Evolutionary conservation across 106 monocot genomes (phyloP), one percentile per base, ranked within the genome.

Genomic region (Allium sativum): DNA sequence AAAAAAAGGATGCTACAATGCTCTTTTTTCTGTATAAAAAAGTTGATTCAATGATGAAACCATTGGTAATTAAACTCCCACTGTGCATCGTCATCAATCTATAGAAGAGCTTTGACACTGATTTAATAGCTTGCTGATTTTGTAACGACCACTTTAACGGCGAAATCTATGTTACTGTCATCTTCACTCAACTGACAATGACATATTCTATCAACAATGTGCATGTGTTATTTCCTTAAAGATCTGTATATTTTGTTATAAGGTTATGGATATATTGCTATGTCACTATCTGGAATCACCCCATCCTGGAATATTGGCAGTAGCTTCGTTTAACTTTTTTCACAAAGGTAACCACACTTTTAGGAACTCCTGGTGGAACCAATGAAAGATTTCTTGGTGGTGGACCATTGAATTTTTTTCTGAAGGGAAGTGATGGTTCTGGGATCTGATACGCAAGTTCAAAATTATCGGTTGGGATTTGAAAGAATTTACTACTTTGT

Each of bases 331-430:
- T 78, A 18, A 78, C 78, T 73, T 58, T 73, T 53, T 73, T 73
- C 21, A 78, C 78, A 19, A 78, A 68, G 7, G 79, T 79, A n/a
- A 74, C 73, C 96, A 96, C 91, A 76, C 84, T 91, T 84, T 96
- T 90, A 69, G 96, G 96, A 44, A 96, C 87, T 55, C 96, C 96
- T 48, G 82, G 84, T 62, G 96, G 96, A 16, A 90, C 90, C 40
- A 96, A 77, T 6, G 96, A 62, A 21, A 96, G 76, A 65, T 96
- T 96, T 65, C 70, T 96, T 65, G 91, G 96, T 60, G 77, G 74
- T 56, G n/a, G n/a, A n/a, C n/a, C n/a, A n/a, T n/a, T n/a, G n/a
- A n/a, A n/a, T n/a, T n/a, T n/a, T n/a, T n/a, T n/a, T n/a, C n/a
- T n/a, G n/a, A n/a, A n/a, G n/a, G n/a, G n/a, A n/a, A n/a, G n/a